Conservation (phyloP, 2,329 filamentous ascomycete genomes). For the Alternaria tenuissima region DNA sequence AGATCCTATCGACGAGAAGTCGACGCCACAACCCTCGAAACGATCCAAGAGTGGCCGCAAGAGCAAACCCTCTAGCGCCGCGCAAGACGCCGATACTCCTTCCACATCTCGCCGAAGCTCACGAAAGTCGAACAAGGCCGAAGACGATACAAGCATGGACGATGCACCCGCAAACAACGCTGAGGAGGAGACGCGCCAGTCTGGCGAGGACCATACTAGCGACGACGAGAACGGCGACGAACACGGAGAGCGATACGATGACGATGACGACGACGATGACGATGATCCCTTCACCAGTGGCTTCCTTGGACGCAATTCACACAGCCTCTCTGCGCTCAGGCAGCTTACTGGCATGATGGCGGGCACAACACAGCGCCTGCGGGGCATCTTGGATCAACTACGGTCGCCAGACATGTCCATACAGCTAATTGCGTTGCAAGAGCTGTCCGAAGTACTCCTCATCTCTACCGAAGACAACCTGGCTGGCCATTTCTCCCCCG, state of each 20-base stretch:
- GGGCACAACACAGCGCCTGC: conserved; percentile 78
- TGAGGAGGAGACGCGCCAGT: conserved; percentile 54
- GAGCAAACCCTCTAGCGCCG: conserved; percentile 51
- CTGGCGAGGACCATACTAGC: conserved; percentile 51
- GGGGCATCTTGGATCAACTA: conserved; percentile 68
- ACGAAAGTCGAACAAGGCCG: conserved; percentile 53
- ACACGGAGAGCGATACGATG: conserved; percentile 57
- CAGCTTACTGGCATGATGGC: conserved; percentile 89
- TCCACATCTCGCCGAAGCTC: conserved; percentile 45
- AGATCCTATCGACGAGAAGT: conserved; percentile 70
- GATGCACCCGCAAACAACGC: conserved; percentile 70
- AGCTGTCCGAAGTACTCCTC: conserved; percentile 89
- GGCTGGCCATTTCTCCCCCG: conserved; percentile 91
- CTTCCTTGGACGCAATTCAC: conserved; percentile 71
- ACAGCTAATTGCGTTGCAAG: conserved; percentile 90
- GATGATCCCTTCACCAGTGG: conserved; percentile 65
- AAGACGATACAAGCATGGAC: conserved; percentile 75
- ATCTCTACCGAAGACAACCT: conserved; percentile 97
- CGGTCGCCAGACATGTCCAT: conserved; percentile 84
- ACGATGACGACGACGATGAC: conserved; percentile 62
- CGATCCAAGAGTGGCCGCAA: conserved; percentile 80
- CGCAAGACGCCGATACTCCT: conserved; percentile 29
- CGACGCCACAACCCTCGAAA: conserved; percentile 68
- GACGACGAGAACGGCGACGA: conserved; percentile 63
- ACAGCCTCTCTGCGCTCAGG: conserved; percentile 76